Conservation (phyloP, 169 alveolate genomes). For the Hepatocystis sp. region DNA sequence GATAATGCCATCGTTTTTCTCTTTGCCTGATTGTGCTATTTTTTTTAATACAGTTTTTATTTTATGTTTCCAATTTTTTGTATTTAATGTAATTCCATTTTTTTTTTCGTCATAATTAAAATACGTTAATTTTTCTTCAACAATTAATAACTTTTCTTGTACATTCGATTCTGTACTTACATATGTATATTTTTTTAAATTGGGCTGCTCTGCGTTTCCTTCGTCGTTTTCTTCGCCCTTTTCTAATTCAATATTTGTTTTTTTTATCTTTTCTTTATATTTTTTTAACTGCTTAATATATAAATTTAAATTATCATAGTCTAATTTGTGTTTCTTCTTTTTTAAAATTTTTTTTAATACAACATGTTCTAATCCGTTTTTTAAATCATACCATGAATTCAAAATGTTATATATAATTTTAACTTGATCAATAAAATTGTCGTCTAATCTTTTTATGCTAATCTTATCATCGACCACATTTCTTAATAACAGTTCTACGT, state of each 20-base stretch:
- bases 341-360: slow-evolving; percentile 64
- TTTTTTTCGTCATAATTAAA: slow-evolving; percentile 27
- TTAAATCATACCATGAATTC: slow-evolving; percentile 19
- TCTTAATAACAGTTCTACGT: slow-evolving; percentile 13
- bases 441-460: slow-evolving; percentile 43
- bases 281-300: slow-evolving; percentile 16
- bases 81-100: slow-evolving; percentile 31
- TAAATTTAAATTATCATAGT: slow-evolving; percentile 64
- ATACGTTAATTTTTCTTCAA: slow-evolving; percentile 10
- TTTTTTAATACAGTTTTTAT: slow-evolving; percentile 42
- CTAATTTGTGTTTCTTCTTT: slow-evolving; percentile 44
- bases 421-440: slow-evolving; percentile 21
- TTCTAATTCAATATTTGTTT: slow-evolving; percentile 12
- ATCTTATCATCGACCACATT: slow-evolving; percentile 25
- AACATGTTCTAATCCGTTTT: slow-evolving; percentile 33
- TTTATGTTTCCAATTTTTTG: slow-evolving; percentile 44
- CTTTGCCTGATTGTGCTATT: not conserved
- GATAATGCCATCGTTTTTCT: not conserved
- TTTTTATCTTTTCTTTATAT: not conserved
- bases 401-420: slow-evolving; percentile 14
- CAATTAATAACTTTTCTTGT: slow-evolving; percentile 11
- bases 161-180: too few relatives aligned
- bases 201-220: not conserved
- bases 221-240: not conserved
- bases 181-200: too few relatives aligned